These are phyloP conservation scores for Hypoxylon sp. DNA, from an alignment of 2,329 filamentous ascomycete genomes.

Conservation along the genomic window DNA sequence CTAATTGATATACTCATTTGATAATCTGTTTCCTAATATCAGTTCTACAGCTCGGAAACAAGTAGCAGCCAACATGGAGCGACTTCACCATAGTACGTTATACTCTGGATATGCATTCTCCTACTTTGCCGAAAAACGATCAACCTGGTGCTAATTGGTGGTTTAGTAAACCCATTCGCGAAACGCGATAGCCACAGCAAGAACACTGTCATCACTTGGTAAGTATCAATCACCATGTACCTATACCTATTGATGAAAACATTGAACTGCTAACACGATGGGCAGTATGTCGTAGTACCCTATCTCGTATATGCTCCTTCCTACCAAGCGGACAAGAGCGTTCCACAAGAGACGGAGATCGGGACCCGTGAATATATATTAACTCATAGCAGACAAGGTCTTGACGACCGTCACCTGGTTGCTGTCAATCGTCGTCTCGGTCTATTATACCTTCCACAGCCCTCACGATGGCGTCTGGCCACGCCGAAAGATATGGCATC, in stretches of 20 bases:
- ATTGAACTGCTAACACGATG: slow-evolving; percentile 14
- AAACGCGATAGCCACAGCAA: slow-evolving; percentile 74
- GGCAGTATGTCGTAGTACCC: slow-evolving; percentile 23
- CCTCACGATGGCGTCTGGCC: slow-evolving; percentile 72
- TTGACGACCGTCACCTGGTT: slow-evolving; percentile 81
- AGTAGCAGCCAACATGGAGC: slow-evolving; percentile 46
- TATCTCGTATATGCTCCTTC: background rate
- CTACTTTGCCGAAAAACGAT: background rate
- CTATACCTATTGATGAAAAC: background rate
- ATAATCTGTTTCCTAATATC: background rate
- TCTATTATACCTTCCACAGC: slow-evolving; percentile 78
- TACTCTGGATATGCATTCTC: background rate
- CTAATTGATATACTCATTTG: background rate
- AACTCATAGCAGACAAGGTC: slow-evolving; percentile 69
- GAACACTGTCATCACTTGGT: slow-evolving; percentile 70
- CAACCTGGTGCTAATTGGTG: slow-evolving; percentile 7
- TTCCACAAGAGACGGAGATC: background rate
- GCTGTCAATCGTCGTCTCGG: slow-evolving; percentile 75
- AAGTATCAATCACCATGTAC: slow-evolving; percentile 3
- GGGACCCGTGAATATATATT: background rate
- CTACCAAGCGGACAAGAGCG: background rate
- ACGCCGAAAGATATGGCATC: slow-evolving; percentile 78
- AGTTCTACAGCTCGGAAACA: slow-evolving; percentile 11
- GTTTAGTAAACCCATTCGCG: slow-evolving; percentile 79
- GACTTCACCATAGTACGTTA: slow-evolving; percentile 49